Base-by-base conservation (phyloP, 148 eudicot species). In the Tetragonia tetragonoides region DNA sequence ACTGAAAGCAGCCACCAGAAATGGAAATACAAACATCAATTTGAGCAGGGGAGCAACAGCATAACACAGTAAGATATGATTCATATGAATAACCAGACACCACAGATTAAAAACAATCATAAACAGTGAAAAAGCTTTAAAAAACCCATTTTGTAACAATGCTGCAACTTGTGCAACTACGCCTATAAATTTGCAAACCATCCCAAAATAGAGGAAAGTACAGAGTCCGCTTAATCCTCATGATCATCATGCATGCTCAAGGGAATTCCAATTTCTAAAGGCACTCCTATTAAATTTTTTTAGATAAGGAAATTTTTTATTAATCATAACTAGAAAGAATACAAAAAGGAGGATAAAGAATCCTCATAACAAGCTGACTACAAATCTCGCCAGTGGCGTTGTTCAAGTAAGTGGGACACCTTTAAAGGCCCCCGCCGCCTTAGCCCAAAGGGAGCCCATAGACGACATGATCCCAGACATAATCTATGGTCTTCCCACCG, bases 1-100 rank as follows among this genome's bases (percentile, higher is more conserved):
- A 85, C 97, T 95, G 81, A 17, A 57, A 37, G 67, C 63, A 81
- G 69, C 3, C 56, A 54, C 2, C 18, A 74, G 7, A 70, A 40
- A 41, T 53, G 20, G 34, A 73, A 67, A 66, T 39, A 49, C 10
- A 47, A 63, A 46, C 38, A 74, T 24, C 24, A 77, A 59, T 24
- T 24, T 7, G 79, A 66, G 47, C 34, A 10, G 54, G 46, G 41
- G 2, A 18, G 66, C 38, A 71, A 81, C 17, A 64, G 42, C 15
- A 11, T 3, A 44, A 70, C 56, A 44, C 12, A n/a, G 16, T 47
- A 20, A 70, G 49, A 41, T 23, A 41, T n/a, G n/a, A n/a, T n/a
- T n/a, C n/a, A n/a, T n/a, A n/a, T 41, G 49, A 47, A 67, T 67
- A 67, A 67, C 14, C 71, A 66, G 49, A 10, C 49, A 39, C 39